phyloP scores from a whole-genome alignment of 768 basidiomycete species.

The Collybia sordida region DNA sequence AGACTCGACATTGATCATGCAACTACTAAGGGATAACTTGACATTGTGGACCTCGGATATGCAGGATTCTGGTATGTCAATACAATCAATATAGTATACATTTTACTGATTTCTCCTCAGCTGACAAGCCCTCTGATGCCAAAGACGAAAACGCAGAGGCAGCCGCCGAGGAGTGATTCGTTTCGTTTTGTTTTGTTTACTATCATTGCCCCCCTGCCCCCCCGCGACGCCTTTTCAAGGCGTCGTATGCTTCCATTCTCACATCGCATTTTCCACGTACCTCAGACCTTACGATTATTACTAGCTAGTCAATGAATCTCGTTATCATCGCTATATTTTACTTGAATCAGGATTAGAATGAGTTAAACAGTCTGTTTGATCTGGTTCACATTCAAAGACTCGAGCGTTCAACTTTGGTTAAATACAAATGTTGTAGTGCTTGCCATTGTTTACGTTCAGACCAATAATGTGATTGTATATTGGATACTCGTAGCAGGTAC shows the following conservation, averaged over 20 bases:
- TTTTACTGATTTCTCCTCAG: conserved; percentile 23
- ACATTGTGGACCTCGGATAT: conserved; percentile 99
- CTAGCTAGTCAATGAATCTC: conserved; percentile 14
- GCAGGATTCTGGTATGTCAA: conserved; percentile 79
- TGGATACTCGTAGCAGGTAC: background rate
- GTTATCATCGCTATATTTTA: conserved; percentile 1
- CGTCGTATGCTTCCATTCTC: conserved; percentile 12
- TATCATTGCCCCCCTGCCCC: conserved; percentile 16
- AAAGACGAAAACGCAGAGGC: conserved; percentile 69
- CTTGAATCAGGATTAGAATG: background rate
- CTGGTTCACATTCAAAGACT: no score
- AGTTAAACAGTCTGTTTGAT: no score
- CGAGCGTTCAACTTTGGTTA: no score
- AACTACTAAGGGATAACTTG: conserved; percentile 94
- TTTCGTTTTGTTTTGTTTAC: conserved; percentile 16
- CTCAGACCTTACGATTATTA: conserved; percentile 13
- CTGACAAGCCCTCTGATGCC: conserved; percentile 68
- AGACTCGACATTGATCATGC: conserved; percentile 97
- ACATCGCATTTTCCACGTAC: conserved; percentile 1
- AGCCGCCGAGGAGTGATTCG: conserved; percentile 60
- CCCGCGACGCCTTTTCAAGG: conserved; percentile 14
- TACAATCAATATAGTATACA: background rate
- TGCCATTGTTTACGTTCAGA: no score
- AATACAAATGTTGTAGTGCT: no score
- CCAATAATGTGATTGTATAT: no score